Percentiles rank a stretch among this genome's conserved stretches.
Evolutionary conservation across 331 rosid species (phyloP).

Genomic region (Erythrophleum ivorense): DNA sequence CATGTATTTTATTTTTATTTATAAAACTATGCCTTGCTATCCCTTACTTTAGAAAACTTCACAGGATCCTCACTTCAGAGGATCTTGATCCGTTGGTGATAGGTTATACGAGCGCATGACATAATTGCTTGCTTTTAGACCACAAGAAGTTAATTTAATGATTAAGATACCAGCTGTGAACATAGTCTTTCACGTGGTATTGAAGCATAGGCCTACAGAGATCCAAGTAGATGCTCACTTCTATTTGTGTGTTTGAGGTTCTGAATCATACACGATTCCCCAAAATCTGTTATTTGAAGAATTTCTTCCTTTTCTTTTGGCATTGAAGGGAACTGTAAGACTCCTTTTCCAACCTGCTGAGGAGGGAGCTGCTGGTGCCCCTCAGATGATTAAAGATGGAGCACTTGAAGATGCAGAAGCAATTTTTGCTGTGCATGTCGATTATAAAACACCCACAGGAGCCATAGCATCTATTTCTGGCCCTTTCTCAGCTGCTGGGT

Average conservation of each 20-base stretch:
- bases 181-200: not conserved
- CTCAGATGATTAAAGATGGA: slow-evolving; percentile 56
- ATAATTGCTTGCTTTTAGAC: slow-evolving; percentile 7
- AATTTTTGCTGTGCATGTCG: slow-evolving; percentile 53
- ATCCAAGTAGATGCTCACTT: not conserved
- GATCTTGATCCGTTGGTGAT: not conserved
- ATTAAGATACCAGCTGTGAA: slow-evolving; percentile 2
- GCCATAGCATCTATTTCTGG: slow-evolving; percentile 48
- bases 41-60: too few relatives aligned
- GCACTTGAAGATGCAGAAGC: slow-evolving; percentile 56
- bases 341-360: slow-evolving; percentile 63
- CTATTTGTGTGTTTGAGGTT: not conserved
- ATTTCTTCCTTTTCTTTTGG: not conserved
- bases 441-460: slow-evolving; percentile 42
- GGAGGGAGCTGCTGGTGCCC: slow-evolving; percentile 62
- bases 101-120: not conserved
- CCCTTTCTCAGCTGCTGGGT: slow-evolving; percentile 51
- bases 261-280: not conserved
- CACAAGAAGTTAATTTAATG: not conserved
- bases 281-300: slow-evolving; percentile 6
- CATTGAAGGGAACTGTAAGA: slow-evolving; percentile 56
- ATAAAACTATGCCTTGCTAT: too few relatives aligned
- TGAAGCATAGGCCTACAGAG: not conserved
- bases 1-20: too few relatives aligned
- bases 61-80: too few relatives aligned